Evolutionary conservation across 2,329 filamentous ascomycete genomes (phyloP).

Genomic region (Paraphaeosphaeria sporulosa): DNA sequence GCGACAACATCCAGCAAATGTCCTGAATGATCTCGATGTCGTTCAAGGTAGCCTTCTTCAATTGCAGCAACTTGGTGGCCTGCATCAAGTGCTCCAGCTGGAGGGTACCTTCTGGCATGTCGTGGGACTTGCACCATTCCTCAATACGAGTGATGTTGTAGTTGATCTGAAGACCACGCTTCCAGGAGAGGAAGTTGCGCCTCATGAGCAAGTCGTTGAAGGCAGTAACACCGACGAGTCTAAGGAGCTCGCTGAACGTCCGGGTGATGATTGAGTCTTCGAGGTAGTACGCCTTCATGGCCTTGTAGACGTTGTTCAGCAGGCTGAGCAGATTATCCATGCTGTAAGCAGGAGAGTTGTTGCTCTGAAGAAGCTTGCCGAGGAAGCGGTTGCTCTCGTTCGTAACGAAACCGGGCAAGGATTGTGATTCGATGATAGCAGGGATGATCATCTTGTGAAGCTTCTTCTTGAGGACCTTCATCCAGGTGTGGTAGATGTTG

Average conservation of each 20-base stretch:
- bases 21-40: conserved; percentile 99
- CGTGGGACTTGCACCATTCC: conserved; percentile 99
- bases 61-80: conserved; percentile 95
- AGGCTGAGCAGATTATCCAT: conserved; percentile 98
- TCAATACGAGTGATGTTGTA: conserved; percentile 99
- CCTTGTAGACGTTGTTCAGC: conserved; percentile 95
- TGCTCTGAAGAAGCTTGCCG: conserved; percentile 91
- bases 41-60: conserved; percentile 98
- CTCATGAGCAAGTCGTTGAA: conserved; percentile 99
- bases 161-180: conserved; percentile 98
- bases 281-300: conserved; percentile 98
- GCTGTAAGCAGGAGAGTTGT: conserved; percentile 92
- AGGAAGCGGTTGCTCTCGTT: conserved; percentile 99
- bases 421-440: conserved; percentile 98
- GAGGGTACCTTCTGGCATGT: conserved; percentile 97
- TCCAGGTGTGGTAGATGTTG: conserved; percentile 99
- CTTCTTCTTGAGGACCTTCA: conserved; percentile 99
- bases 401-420: conserved; percentile 95
- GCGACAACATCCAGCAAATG: conserved; percentile 99
- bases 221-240: conserved; percentile 92
- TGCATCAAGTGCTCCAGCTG: conserved; percentile 99
- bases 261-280: conserved; percentile 97
- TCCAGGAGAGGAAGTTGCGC: conserved; percentile 98
- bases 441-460: conserved; percentile 99
- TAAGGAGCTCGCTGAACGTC: conserved; percentile 90